phyloP scores from a whole-genome alignment of 148 eudicot species.

The Salicornia ramosissima region DNA sequence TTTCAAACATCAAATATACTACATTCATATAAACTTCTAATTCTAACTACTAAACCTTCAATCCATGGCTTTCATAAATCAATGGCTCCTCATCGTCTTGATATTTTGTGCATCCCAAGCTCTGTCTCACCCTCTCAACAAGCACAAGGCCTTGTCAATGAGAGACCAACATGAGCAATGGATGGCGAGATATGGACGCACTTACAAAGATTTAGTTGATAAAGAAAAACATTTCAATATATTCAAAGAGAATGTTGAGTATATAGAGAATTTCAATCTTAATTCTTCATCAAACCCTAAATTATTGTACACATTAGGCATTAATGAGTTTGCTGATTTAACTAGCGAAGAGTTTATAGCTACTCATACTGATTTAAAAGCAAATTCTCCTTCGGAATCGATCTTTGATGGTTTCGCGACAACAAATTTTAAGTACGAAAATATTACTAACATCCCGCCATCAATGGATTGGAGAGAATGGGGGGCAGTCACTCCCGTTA shows the following conservation, averaged over 20 bases:
- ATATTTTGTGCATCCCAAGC: neutral
- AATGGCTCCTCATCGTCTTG: neutral
- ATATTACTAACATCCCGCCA: neutral
- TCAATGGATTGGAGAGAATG: constrained; percentile 20
- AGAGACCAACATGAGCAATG: constrained; percentile 23
- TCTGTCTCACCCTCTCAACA: constrained; percentile 6
- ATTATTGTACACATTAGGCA: constrained; percentile 33
- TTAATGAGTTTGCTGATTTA: constrained; percentile 44
- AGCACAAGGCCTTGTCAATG: neutral
- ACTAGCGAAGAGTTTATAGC: constrained; percentile 33
- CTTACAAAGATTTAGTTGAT: constrained; percentile 14
- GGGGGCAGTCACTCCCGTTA: constrained; percentile 22
- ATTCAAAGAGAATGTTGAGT: constrained; percentile 37
- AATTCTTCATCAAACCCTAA: constrained; percentile 17
- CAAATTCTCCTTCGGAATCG: neutral
- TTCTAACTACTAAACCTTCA: no score
- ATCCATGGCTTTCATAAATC: neutral
- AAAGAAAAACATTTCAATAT: constrained; percentile 37
- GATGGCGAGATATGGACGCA: constrained; percentile 17
- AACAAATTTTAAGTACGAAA: neutral
- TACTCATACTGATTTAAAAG: constrained; percentile 7
- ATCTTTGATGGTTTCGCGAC: no score
- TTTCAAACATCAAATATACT: no score
- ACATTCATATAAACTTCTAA: no score
- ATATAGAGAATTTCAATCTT: constrained; percentile 34